Evolutionary conservation across 331 rosid species (phyloP).

Genomic region (Spiraea crenata): DNA sequence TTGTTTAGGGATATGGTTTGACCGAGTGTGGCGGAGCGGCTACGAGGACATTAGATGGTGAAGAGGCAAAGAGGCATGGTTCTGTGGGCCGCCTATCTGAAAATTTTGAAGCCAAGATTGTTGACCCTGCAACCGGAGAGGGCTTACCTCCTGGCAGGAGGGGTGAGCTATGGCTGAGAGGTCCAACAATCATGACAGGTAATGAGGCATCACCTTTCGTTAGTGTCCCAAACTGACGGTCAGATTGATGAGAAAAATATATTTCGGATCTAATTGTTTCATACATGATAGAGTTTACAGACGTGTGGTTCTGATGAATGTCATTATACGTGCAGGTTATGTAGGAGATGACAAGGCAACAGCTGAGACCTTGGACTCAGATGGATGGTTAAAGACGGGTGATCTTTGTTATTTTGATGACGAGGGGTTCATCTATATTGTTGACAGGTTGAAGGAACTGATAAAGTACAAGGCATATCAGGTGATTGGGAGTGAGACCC

Average conservation of each 20-base stretch:
- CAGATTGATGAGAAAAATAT: too few species aligned
- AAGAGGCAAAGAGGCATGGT: conserved; percentile 48
- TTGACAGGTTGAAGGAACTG: conserved; percentile 85
- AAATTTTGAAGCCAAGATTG: conserved; percentile 82
- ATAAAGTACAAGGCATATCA: conserved; percentile 91
- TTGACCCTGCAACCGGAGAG: conserved; percentile 64
- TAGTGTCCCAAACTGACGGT: background rate
- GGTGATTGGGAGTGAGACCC: conserved; percentile 36
- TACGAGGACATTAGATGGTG: conserved; percentile 47
- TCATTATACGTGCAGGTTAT: conserved; percentile 53
- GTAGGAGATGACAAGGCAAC: conserved; percentile 78
- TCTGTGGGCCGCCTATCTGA: conserved; percentile 74
- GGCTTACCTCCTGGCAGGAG: conserved; percentile 58
- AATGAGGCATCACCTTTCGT: background rate
- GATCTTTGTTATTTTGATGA: conserved; percentile 91
- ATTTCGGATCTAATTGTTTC: background rate
- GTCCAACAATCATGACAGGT: conserved; percentile 83
- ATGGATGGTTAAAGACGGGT: conserved; percentile 90
- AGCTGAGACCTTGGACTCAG: conserved; percentile 67
- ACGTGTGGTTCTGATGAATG: too few species aligned
- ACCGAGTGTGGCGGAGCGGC: conserved; percentile 69
- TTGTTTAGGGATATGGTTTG: conserved; percentile 77
- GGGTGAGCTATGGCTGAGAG: conserved; percentile 90
- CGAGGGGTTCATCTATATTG: conserved; percentile 66
- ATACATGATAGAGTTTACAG: background rate